Percentiles rank a stretch among this genome's conserved stretches.
Conservation (phyloP, 495 filamentous ascomycete genomes). For the Lasiosphaeria ovina region DNA sequence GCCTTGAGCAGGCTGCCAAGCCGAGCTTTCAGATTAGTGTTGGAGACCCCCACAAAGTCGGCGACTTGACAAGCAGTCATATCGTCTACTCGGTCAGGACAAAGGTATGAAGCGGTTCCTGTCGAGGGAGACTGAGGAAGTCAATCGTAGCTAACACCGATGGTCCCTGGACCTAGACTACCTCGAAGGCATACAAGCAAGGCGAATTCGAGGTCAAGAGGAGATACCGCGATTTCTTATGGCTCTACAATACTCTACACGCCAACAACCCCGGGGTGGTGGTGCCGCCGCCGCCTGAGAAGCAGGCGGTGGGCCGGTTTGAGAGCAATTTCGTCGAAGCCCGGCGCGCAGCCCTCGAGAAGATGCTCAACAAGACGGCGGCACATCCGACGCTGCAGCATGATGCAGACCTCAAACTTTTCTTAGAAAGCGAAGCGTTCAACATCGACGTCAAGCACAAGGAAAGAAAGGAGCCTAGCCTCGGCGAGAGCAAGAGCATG, state of each 20-base stretch:
- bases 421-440: slow-evolving; percentile 93
- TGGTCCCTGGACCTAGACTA: slow-evolving; percentile 59
- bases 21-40: slow-evolving; percentile 90
- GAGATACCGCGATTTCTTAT: slow-evolving; percentile 93
- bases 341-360: slow-evolving; percentile 81
- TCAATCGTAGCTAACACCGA: not conserved
- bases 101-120: slow-evolving; percentile 58
- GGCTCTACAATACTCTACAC: slow-evolving; percentile 93
- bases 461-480: slow-evolving; percentile 81
- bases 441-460: slow-evolving; percentile 97
- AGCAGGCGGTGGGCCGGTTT: slow-evolving; percentile 94
- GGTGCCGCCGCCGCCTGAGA: slow-evolving; percentile 94
- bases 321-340: slow-evolving; percentile 97
- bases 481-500: slow-evolving; percentile 90
- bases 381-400: slow-evolving; percentile 88
- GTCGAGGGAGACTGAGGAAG: not conserved
- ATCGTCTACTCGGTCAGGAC: slow-evolving; percentile 96
- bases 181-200: slow-evolving; percentile 91
- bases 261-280: slow-evolving; percentile 93
- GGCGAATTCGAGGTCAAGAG: slow-evolving; percentile 88
- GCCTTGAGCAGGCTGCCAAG: slow-evolving; percentile 83
- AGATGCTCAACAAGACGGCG: slow-evolving; percentile 95
- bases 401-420: slow-evolving; percentile 90
- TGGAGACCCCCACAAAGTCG: slow-evolving; percentile 96
- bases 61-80: slow-evolving; percentile 92